A percentile compares a stretch with the other conserved stretches of the same genome.
Conservation (phyloP, 202 grass and related monocot species). For the Hordeum pubiflorum region DNA sequence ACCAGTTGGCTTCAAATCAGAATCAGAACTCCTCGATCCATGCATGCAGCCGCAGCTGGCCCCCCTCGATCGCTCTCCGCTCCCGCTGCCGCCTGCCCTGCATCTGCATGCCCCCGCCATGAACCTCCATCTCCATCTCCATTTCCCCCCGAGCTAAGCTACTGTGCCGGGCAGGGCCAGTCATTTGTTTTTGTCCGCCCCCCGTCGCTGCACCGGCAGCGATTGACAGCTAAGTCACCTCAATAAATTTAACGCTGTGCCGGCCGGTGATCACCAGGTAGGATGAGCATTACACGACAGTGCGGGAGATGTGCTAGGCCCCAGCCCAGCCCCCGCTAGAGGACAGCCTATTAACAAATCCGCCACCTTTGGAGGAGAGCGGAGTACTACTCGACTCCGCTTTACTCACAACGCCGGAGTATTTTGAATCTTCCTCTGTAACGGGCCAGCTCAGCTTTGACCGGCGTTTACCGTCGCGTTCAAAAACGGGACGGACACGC, state of each 20-base stretch:
- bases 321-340: not conserved
- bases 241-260: constrained; percentile 1
- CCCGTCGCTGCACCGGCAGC: not conserved
- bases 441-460: not conserved
- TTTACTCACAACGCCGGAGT: not conserved
- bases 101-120: not conserved
- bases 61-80: not conserved
- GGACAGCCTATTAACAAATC: not conserved
- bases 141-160: not conserved
- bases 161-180: not conserved
- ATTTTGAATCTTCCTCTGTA: not conserved
- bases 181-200: constrained; percentile 29
- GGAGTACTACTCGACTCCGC: not conserved
- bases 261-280: constrained; percentile 14
- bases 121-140: not conserved
- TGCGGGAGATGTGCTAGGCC: too few species aligned
- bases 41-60: not conserved
- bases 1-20: constrained; percentile 5
- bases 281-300: not conserved
- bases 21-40: not conserved
- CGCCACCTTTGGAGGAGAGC: not conserved
- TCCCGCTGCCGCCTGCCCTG: not conserved
- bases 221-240: constrained; percentile 31
- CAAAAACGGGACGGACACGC: not conserved
- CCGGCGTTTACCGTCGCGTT: not conserved